A percentile compares a stretch with the other conserved stretches of the same genome.
Evolutionary conservation across 2,329 filamentous ascomycete genomes (phyloP).

Genomic region (Xylaria sp.): DNA sequence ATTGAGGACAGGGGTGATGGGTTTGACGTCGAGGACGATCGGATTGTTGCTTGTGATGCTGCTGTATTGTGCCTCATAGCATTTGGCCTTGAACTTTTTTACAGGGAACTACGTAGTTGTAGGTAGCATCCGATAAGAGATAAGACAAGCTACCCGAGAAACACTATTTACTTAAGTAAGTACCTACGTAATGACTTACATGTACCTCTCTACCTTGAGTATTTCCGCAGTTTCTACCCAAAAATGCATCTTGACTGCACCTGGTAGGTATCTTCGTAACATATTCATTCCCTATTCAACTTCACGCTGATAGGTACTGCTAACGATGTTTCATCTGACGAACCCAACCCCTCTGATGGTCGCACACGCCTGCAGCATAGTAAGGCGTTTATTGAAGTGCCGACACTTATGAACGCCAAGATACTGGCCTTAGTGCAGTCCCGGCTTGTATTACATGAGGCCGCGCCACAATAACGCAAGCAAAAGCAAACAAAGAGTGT

Average conservation of each 20-base stretch:
- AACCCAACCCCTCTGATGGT: neutral
- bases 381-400: neutral
- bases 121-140: constrained; percentile 30
- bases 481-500: neutral
- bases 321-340: neutral
- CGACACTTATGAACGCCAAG: neutral
- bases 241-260: too few relatives aligned
- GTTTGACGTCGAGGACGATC: neutral
- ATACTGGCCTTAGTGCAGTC: neutral
- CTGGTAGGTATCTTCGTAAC: too few relatives aligned
- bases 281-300: neutral
- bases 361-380: neutral
- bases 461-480: constrained; percentile 9
- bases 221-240: too few relatives aligned
- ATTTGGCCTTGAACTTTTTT: constrained; percentile 26
- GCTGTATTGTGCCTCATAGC: neutral
- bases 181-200: too few relatives aligned
- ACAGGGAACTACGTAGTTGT: constrained; percentile 1
- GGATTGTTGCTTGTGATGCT: constrained; percentile 2
- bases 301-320: neutral
- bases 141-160: constrained; percentile 17
- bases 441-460: constrained; percentile 6
- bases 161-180: neutral
- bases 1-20: neutral
- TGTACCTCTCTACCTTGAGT: neutral